phyloP scores from a whole-genome alignment of 176 grass and related monocot species.

The Stipa capillata region DNA sequence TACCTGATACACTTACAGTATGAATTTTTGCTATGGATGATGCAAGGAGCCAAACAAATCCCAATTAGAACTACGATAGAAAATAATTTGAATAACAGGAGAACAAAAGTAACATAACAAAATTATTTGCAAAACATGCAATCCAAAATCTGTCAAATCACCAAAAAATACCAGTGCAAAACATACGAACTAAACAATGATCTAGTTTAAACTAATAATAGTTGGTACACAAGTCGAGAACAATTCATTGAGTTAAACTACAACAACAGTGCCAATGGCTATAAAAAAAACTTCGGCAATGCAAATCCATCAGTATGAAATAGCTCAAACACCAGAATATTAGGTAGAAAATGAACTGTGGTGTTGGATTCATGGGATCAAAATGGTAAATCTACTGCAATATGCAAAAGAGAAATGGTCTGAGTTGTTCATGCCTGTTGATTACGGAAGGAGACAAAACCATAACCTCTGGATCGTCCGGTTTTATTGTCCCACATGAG shows the following conservation, averaged over 20 bases:
- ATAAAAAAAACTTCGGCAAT: neutral
- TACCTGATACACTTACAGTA: too few species aligned
- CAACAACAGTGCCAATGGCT: neutral
- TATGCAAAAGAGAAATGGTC: neutral
- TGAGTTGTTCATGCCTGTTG: too few species aligned
- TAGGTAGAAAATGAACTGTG: neutral
- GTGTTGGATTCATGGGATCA: neutral
- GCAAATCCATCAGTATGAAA: neutral
- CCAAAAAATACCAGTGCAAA: neutral
- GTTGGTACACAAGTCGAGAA: neutral
- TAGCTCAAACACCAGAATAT: neutral
- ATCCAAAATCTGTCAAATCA: neutral
- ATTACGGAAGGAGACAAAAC: too few species aligned
- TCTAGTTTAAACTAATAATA: neutral
- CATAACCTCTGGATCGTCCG: constrained; percentile 68
- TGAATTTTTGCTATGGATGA: too few species aligned
- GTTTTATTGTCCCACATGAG: constrained; percentile 85
- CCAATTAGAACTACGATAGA: neutral
- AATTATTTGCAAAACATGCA: neutral
- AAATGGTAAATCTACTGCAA: constrained; percentile 1
- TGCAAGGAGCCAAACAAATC: too few species aligned
- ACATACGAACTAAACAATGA: neutral
- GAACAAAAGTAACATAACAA: neutral
- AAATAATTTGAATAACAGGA: neutral
- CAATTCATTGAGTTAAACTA: neutral